Conservation (phyloP, 116 monocot species). For the Trichopus zeylanicus region DNA sequence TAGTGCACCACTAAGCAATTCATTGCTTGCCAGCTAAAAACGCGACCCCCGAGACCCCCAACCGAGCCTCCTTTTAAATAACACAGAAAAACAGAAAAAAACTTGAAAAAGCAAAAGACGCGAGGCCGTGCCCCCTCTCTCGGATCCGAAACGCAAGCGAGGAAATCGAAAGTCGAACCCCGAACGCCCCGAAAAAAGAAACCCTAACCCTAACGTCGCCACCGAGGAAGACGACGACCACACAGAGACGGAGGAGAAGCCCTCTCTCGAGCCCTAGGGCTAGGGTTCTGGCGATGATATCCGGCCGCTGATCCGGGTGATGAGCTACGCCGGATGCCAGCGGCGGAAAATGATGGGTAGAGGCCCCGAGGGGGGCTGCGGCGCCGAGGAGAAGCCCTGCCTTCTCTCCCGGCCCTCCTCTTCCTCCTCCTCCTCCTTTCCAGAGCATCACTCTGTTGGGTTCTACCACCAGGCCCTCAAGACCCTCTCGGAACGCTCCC, state of each 20-base stretch:
- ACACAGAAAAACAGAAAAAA: too few relatives aligned
- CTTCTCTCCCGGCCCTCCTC: constrained; percentile 16
- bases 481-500: constrained; percentile 54
- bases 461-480: constrained; percentile 66
- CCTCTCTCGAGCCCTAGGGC: neutral
- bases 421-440: too few relatives aligned
- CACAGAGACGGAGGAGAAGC: too few relatives aligned
- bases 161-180: constrained; percentile 13
- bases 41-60: neutral
- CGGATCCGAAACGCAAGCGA: constrained; percentile 47
- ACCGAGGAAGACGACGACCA: too few relatives aligned
- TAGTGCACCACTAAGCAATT: too few relatives aligned
- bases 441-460: constrained; percentile 25
- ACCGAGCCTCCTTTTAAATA: too few relatives aligned
- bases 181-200: constrained; percentile 5
- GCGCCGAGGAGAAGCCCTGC: constrained; percentile 18
- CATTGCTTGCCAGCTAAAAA: too few relatives aligned
- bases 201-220: too few relatives aligned
- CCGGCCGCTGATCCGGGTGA: constrained; percentile 8
- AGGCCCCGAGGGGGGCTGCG: constrained; percentile 24
- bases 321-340: constrained; percentile 37
- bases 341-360: constrained; percentile 45
- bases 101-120: neutral
- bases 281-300: neutral
- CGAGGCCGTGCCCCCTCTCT: constrained; percentile 1